Evolutionary conservation across 805 yeast genomes (phyloP).

Genomic region (Brettanomyces custersianus): DNA sequence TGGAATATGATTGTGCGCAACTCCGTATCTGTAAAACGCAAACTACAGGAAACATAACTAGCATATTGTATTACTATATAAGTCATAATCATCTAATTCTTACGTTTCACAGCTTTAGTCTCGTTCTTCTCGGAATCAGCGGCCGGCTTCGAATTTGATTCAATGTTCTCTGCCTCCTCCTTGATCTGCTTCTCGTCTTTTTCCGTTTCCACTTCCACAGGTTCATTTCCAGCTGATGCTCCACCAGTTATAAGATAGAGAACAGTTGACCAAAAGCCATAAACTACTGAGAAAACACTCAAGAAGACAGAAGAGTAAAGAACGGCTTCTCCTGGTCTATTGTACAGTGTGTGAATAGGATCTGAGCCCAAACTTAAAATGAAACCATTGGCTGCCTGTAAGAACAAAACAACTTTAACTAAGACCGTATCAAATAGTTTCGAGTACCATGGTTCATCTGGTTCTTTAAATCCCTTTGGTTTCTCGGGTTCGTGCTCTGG

Average conservation of each 20-base stretch:
- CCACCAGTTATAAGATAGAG: slow-evolving; percentile 3
- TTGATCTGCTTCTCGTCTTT: slow-evolving; percentile 1
- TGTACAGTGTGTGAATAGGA: slow-evolving; percentile 36
- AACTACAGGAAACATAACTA: slow-evolving; percentile 1
- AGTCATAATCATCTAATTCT: no score
- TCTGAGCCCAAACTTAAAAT: slow-evolving; percentile 31
- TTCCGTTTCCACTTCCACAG: slow-evolving; percentile 1
- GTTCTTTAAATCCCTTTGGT: slow-evolving; percentile 18
- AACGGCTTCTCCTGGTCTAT: slow-evolving; percentile 43
- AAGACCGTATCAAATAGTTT: slow-evolving; percentile 9
- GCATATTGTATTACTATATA: background rate
- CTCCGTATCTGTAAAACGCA: slow-evolving; percentile 8
- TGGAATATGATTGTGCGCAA: slow-evolving; percentile 23
- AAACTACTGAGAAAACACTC: slow-evolving; percentile 28
- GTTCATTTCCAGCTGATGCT: background rate
- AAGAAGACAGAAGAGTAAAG: slow-evolving; percentile 36
- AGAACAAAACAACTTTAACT: slow-evolving; percentile 16
- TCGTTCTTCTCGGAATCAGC: slow-evolving; percentile 19
- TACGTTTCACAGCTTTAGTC: slow-evolving; percentile 16
- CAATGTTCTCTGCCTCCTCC: slow-evolving; percentile 6
- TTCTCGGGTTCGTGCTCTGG: slow-evolving; percentile 30
- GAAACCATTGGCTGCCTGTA: slow-evolving; percentile 14
- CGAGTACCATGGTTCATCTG: slow-evolving; percentile 11
- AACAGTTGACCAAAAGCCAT: slow-evolving; percentile 33
- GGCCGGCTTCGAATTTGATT: slow-evolving; percentile 11